Evolutionary conservation across 2,329 filamentous ascomycete genomes (phyloP), one percentile per base, ranked within the genome.

Genomic region (Colletotrichum liriopes): DNA sequence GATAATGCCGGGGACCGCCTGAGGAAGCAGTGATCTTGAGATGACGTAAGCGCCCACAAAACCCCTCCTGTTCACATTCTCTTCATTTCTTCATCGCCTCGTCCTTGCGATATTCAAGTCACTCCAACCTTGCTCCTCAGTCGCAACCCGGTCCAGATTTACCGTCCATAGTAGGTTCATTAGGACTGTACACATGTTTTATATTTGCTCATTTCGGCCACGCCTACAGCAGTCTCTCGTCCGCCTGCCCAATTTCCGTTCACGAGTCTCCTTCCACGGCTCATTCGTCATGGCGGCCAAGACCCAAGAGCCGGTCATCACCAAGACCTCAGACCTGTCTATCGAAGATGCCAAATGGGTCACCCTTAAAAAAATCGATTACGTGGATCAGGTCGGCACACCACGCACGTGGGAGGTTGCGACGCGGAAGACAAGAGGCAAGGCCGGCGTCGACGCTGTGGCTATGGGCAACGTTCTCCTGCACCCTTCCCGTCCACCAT

Each of bases 401-500:
- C 75, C 82, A 12, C 86, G 89, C 70, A 87, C 84, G 5, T 92
- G 90, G 90, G 90, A 92, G 77, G 88, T 88, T 3, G 88, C 88
- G 4, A 84, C 87, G 73, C 88, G 90, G 66, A 86, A 87, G 73
- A 92, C 89, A 0, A 86, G 89, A 29, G 84, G 85, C 16, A 84
- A 86, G 1, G 81, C 83, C 4, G 86, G 85, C 71, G 87, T 91
- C 69, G 90, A 92, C 74, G 89, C 88, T 55, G 89, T 92, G 6
- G 89, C 89, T 60, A 90, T 92, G 73, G 86, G 90, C 65, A 90
- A 90, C 64, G 85, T 92, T 73, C 83, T 92, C 3, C 79, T 87
- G 55, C 84, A 85, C 67, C 81, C 84, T 4, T 78, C 78, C n/a
- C 82, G 81, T 66, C 78, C 80, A 51, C 82, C 84, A 0, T 81